Evolutionary conservation across 768 basidiomycete species (phyloP).

Genomic region (Psilocybe cubensis): DNA sequence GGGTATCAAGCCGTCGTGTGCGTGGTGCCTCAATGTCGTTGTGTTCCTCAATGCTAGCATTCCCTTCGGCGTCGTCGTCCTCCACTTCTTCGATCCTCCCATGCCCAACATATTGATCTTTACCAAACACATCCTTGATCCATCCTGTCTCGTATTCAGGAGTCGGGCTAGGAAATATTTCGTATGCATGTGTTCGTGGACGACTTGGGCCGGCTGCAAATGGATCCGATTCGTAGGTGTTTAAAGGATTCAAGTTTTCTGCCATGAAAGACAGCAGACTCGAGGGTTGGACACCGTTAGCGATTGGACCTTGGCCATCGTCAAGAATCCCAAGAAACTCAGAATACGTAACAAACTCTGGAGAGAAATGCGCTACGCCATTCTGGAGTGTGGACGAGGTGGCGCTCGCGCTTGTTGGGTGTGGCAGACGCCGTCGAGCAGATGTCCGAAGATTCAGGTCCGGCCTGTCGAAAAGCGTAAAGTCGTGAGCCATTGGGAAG

Average conservation of each 20-base stretch:
- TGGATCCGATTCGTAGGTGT: constrained; percentile 8
- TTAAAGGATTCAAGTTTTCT: constrained; percentile 11
- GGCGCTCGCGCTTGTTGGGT: constrained; percentile 19
- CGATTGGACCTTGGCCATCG: constrained; percentile 14
- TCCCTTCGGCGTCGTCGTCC: constrained; percentile 20
- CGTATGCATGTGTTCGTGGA: constrained; percentile 14
- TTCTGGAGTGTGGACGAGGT: constrained; percentile 18
- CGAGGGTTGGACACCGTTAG: constrained; percentile 14
- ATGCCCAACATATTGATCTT: constrained; percentile 24
- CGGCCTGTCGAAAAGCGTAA: constrained; percentile 25
- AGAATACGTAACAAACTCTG: constrained; percentile 19
- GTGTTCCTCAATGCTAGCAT: constrained; percentile 10
- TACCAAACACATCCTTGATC: constrained; percentile 26
- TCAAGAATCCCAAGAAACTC: constrained; percentile 25
- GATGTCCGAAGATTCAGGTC: constrained; percentile 25
- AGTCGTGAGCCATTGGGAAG: constrained; percentile 18
- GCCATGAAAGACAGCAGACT: constrained; percentile 19
- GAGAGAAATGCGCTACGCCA: constrained; percentile 9
- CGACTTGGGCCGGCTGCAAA: constrained; percentile 24
- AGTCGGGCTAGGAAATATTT: constrained; percentile 11
- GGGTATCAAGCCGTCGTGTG: constrained; percentile 4
- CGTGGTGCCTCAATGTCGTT: constrained; percentile 20
- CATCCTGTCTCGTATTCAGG: constrained; percentile 29
- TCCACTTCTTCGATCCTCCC: constrained; percentile 36
- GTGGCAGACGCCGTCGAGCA: constrained; percentile 24